Base-by-base conservation (phyloP, 768 basidiomycete species). In the Rhizopogon rudus region DNA sequence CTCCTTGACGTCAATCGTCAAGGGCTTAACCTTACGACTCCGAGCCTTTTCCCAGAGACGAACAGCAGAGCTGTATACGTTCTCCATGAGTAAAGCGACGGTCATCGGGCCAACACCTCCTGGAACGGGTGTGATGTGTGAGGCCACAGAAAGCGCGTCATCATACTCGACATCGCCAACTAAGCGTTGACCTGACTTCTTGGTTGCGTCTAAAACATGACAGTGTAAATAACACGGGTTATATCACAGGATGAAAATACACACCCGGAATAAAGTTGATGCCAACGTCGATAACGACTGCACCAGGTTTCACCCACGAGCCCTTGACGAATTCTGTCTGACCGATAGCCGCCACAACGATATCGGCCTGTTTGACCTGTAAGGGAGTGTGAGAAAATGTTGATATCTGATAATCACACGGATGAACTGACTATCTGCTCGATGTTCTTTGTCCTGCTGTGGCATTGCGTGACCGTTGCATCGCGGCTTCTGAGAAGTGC, bases 71-170 rank as follows among this genome's bases (percentile, higher is more conserved):
- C 79, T 75, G 61, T 93, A 75, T 1, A 95, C 96, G 73, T 98
- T 99, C 65, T 86, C 81, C 95, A 99, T 98, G 59, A 99, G 84
- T 77, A 98, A 80, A 20, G 97, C 97, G 55, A 99, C 97, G 13
- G 97, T 99, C 95, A 98, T 97, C n/a, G 97, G 97, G 12, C 97
- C 97, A 51, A 99, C 97, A 55, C 97, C 97, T 70, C 97, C 97
- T 0, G 97, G 97, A 25, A 99, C 97, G 20, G 97, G 97, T 0
- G 97, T 99, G 64, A 99, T 97, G 72, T 88, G 75, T 2, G 91
- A 90, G 1, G 97, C 96, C 56, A 88, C 83, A 44, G 75, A 65
- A 25, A 81, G 73, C n/a, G 92, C 95, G 6, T 87, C 78, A 7
- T 78, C 77, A 65, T 83, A 98, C 58, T 97, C 86, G 49, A 98